Percentiles rank a stretch among this genome's conserved stretches.
Evolutionary conservation across 2,329 filamentous ascomycete species (phyloP).

Genomic region (Graphilbum sp.): DNA sequence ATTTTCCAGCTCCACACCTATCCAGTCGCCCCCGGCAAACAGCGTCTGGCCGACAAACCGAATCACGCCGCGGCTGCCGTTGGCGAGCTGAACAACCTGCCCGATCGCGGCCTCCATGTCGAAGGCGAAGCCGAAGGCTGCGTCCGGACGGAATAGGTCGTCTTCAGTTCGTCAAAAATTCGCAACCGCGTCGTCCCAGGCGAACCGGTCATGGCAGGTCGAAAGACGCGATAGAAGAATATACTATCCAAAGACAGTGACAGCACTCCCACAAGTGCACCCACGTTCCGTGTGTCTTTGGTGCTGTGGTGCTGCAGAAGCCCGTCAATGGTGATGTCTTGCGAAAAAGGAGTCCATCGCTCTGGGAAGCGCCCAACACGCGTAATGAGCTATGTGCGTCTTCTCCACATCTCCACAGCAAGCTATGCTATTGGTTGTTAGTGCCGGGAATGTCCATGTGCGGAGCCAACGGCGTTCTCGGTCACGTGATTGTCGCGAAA

Average conservation of each 20-base stretch:
- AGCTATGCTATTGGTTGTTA: constrained; percentile 1
- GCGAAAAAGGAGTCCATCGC: background rate
- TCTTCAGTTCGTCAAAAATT: no score
- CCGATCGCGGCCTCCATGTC: constrained; percentile 41
- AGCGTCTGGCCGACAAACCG: constrained; percentile 67
- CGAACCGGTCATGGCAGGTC: background rate
- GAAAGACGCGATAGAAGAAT: background rate
- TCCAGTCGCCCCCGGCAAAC: constrained; percentile 73
- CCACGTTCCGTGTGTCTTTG: no score
- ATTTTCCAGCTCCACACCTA: constrained; percentile 76
- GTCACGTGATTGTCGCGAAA: no score
- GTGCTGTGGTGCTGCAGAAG: no score
- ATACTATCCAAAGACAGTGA: background rate
- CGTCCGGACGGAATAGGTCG: no score
- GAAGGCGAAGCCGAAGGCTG: background rate
- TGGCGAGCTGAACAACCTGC: constrained; percentile 62
- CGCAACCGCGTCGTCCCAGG: background rate
- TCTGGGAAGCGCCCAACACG: background rate
- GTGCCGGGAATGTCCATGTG: no score
- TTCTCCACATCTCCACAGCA: constrained; percentile 4
- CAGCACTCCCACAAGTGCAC: no score
- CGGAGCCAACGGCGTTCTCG: no score
- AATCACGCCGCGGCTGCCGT: constrained; percentile 61
- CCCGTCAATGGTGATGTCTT: no score
- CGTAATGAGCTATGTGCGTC: background rate